A percentile compares a stretch with the other conserved stretches of the same genome.
Conservation (phyloP, 768 basidiomycete genomes). For the Tulasnella sp. region DNA sequence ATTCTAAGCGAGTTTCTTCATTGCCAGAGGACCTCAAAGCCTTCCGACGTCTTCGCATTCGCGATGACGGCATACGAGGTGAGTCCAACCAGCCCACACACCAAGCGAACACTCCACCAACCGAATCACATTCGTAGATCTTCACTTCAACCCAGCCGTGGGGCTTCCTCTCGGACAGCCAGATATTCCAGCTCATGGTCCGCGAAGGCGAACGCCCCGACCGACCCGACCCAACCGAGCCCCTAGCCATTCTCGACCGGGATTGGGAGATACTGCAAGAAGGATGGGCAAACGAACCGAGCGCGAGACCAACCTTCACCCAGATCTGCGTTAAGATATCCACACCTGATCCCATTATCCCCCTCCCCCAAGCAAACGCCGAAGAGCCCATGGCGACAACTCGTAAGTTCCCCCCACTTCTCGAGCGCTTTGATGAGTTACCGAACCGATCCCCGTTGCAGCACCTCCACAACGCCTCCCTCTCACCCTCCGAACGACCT, state of each 20-base stretch:
- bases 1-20: neutral
- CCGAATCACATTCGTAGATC: neutral
- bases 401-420: neutral
- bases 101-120: neutral
- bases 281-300: neutral
- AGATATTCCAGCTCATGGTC: constrained; percentile 12
- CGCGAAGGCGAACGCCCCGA: constrained; percentile 11
- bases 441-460: no score
- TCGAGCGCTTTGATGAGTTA: no score
- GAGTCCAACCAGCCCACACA: neutral
- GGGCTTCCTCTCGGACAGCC: constrained; percentile 6
- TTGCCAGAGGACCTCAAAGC: constrained; percentile 1
- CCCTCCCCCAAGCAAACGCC: neutral
- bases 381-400: neutral
- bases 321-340: neutral
- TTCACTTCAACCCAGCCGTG: neutral
- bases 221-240: neutral
- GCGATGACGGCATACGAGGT: constrained; percentile 10
- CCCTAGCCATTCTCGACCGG: neutral
- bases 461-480: no score
- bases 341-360: neutral
- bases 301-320: neutral
- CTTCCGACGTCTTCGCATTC: constrained; percentile 10
- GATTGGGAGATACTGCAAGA: constrained; percentile 5
- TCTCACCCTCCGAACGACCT: neutral